Evolutionary conservation across 2,329 filamentous ascomycete genomes (phyloP), one percentile per base, ranked within the genome.

Genomic region (Thielaviopsis euricoi): DNA sequence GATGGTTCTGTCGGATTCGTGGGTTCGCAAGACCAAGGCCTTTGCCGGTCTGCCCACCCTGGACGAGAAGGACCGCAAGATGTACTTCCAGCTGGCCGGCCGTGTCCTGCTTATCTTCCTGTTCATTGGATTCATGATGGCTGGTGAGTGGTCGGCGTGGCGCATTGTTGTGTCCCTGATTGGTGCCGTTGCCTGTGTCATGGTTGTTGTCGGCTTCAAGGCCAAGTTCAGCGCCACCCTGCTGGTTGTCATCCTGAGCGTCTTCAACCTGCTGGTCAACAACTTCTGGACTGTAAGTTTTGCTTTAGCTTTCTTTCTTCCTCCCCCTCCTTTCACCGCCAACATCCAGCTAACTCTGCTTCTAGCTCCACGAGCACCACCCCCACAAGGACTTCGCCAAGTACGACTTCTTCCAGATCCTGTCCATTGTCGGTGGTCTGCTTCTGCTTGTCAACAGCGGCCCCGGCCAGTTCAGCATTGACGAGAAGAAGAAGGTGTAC

Each of bases 401-500:
- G 76, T 98, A 98, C 81, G 93, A 98, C 72, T 98, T 98, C 79
- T 98, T 98, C 84, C 93, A 98, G 78, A 96, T 97, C 66, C 79
- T 98, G 58, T 98, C 93, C 56, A 98, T 98, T 70, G 91, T 97
- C 64, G 93, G 93, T 63, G 93, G 93, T 71, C 87, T 98, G 59
- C 80, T 98, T 60, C 84, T 98, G 64, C 82, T 98, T 64, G 90
- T 97, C 74, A 98, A 98, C 82, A 96, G 93, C 81, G 93, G 93
- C 62, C 93, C 93, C 10, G 93, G 93, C 63, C 90, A 95, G 72
- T 87, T 97, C 78, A 95, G 87, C 71, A 91, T 97, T 72, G 93
- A 98, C 73, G 93, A 98, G 82, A 98, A 98, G 87, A 98, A 98
- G 84, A 98, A 98, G 81, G 93, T 98, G 65, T 98, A 98, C 76